These are phyloP conservation scores for Edaphochlamys debaryana DNA, from an alignment of 139 green algal species.

Conservation along the genomic window DNA sequence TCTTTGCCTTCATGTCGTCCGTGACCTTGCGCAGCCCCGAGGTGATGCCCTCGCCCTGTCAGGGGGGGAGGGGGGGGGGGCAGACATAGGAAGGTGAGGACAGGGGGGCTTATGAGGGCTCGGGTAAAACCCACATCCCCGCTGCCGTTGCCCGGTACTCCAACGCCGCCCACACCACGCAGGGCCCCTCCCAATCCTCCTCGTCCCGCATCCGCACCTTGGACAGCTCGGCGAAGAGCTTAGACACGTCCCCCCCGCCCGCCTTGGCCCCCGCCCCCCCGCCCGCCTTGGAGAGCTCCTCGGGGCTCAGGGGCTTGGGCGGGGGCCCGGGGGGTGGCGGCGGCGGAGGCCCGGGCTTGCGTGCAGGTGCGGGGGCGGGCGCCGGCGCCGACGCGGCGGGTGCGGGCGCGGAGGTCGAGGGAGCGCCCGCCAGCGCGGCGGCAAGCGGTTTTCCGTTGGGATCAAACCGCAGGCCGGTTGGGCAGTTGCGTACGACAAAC, in stretches of 20 bases:
- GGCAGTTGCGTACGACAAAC: constrained; percentile 6
- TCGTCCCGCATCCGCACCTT: too few species aligned
- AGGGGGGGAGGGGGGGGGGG: too few species aligned
- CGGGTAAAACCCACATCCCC: too few species aligned
- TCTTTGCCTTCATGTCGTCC: constrained; percentile 97
- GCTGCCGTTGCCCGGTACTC: too few species aligned
- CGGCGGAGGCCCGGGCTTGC: constrained; percentile 9
- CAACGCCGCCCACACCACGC: too few species aligned
- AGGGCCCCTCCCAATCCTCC: too few species aligned
- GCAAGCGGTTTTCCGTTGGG: too few species aligned
- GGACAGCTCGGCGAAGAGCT: constrained; percentile 76
- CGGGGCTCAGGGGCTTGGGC: constrained; percentile 19
- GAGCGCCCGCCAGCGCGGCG: too few species aligned
- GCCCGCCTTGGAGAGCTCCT: constrained; percentile 28
- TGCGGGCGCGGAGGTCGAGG: too few species aligned
- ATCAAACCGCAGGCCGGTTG: constrained; percentile 14
- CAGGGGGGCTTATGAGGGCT: not conserved
- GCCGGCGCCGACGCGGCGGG: not conserved
- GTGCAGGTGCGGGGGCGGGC: not conserved
- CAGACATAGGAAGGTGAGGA: not conserved
- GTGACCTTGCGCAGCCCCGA: constrained; percentile 92
- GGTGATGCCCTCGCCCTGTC: constrained; percentile 84
- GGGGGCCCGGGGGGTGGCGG: constrained; percentile 45
- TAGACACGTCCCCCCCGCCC: constrained; percentile 39
- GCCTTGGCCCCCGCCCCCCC: not conserved